Conservation (phyloP, 805 yeast species). For the Tetrapisispora taiwanensis region DNA sequence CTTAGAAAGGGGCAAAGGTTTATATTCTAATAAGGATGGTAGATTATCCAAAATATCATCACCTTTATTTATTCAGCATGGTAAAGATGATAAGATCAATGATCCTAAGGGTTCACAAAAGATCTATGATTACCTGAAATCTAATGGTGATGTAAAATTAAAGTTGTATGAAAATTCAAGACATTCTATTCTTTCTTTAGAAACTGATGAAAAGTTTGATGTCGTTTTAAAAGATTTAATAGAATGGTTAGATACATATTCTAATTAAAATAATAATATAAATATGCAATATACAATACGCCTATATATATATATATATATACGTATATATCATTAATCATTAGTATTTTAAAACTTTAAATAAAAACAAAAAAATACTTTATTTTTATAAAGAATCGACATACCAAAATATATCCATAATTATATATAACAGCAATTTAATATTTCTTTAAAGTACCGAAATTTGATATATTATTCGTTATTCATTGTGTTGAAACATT, state of each 20-base stretch:
- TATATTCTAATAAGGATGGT: slow-evolving; percentile 33
- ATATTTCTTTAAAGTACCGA: too few relatives aligned
- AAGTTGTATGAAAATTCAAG: slow-evolving; percentile 19
- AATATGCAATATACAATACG: too few relatives aligned
- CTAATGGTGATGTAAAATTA: slow-evolving; percentile 15
- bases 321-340: too few relatives aligned
- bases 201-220: slow-evolving; percentile 34
- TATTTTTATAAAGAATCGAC: too few relatives aligned
- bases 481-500: background rate
- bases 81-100: slow-evolving; percentile 53
- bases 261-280: background rate
- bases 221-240: slow-evolving; percentile 31
- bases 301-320: too few relatives aligned
- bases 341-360: too few relatives aligned
- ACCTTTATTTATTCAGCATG: slow-evolving; percentile 52
- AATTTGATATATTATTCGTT: too few relatives aligned
- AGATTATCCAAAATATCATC: slow-evolving; percentile 29
- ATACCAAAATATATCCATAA: too few relatives aligned
- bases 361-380: too few relatives aligned
- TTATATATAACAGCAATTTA: too few relatives aligned
- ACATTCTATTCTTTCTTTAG: slow-evolving; percentile 39
- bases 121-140: slow-evolving; percentile 31
- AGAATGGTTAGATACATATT: slow-evolving; percentile 29
- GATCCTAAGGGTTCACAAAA: slow-evolving; percentile 37
- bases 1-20: slow-evolving; percentile 47